These are phyloP conservation scores for Tolypocladium inflatum DNA, from an alignment of 2,329 filamentous ascomycete genomes.

Conservation along the genomic window DNA sequence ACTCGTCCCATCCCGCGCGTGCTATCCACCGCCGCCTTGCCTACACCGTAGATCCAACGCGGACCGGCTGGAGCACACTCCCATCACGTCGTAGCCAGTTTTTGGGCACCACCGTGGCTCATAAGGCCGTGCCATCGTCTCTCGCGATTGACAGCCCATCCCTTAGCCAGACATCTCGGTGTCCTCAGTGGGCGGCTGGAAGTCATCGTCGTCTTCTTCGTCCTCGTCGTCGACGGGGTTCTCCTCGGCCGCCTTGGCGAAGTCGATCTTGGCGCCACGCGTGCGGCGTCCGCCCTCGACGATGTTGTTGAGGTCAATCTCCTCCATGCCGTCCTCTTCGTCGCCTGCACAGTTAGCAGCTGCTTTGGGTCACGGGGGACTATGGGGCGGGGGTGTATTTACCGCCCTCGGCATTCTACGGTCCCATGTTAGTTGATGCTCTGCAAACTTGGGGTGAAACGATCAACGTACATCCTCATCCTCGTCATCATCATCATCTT, in stretches of 20 bases:
- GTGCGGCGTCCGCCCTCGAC: conserved; percentile 71
- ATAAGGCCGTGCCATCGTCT: not conserved
- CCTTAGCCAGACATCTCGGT: conserved; percentile 53
- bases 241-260: conserved; percentile 78
- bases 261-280: conserved; percentile 87
- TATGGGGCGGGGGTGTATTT: conserved; percentile 7
- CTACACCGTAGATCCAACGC: not conserved
- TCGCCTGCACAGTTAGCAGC: conserved; percentile 30
- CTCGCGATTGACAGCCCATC: not conserved
- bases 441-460: not conserved
- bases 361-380: conserved; percentile 1
- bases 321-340: conserved; percentile 77
- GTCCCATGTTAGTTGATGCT: conserved; percentile 12
- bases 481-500: conserved; percentile 36
- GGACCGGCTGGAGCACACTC: not conserved
- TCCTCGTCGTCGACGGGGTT: conserved; percentile 66
- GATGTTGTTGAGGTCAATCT: conserved; percentile 87
- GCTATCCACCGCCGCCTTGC: not conserved
- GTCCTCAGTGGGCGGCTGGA: conserved; percentile 53
- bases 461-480: conserved; percentile 17
- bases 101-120: not conserved
- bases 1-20: not conserved
- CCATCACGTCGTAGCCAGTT: not conserved
- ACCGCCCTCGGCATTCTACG: conserved; percentile 19
- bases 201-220: conserved; percentile 69